Base-by-base conservation (phyloP, 139 green algal species). In the Chlamydomonas sp. region DNA sequence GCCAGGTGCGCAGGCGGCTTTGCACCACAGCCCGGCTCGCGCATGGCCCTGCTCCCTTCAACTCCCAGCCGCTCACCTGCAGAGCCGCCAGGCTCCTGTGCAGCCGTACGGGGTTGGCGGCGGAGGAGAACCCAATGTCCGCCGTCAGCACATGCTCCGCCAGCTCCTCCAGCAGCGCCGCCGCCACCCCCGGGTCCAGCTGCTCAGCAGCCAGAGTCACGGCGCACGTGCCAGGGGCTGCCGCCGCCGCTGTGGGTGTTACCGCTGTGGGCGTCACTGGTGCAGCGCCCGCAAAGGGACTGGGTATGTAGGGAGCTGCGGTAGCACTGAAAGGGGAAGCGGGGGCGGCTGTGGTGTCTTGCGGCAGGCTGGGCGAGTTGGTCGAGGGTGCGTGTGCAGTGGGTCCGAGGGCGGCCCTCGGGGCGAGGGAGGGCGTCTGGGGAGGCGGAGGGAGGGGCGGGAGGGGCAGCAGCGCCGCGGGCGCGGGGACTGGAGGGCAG, bases 61-160 rank as follows among this genome's bases (percentile, higher is more conserved):
- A 17, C 1, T 5, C 67, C 67, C 7, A 0, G 8, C 1, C n/a
- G 0, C 72, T 3, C 63, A 80, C 83, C 83, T 87, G 83, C n/a
- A 87, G 71, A 61, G 83, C 83, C 73, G 63, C 83, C 73, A 87
- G 62, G 72, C 83, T 71, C 71, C 61, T 62, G 14, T 87, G 73
- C 83, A 87, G 83, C 5, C 83, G 83, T 49, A 87, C 73, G 2
- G 83, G 83, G 83, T 87, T 80, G 15, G 83, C 83, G 9, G 83
- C 83, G 14, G 83, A 87, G 61, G 7, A 58, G 83, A 87, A 87
- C 15, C 83, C 83, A 62, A 87, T 87, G 83, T 87, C 83, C 1
- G 7, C 3, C 9, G 12, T 71, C 73, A 87, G 62, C 73, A 87
- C 31, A 62, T 87, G 83, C 83, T 80, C 83, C 62, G 83, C 83